Base-by-base conservation (phyloP, 2,329 filamentous ascomycete genomes). In the Lecanicillium sp. region DNA sequence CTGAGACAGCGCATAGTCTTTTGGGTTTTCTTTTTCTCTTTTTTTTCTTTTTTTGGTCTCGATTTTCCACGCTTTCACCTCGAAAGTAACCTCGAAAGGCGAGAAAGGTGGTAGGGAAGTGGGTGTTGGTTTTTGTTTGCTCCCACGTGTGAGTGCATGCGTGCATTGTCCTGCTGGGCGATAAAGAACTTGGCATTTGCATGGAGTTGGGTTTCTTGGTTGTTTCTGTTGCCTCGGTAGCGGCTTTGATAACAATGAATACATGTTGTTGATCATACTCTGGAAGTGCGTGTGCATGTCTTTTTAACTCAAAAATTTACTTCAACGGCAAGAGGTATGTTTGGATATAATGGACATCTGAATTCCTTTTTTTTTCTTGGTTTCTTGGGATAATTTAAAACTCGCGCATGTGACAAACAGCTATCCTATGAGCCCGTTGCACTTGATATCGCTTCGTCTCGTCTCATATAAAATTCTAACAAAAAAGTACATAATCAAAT, bases 21-120 rank as follows among this genome's bases (percentile, higher is more conserved):
- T 30, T 7, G 14, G 8, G 8, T 30, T n/a, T 6, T 30, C 6
- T 30, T 30, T 30, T 15, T 30, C 13, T 30, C 6, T 15, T 30
- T 30, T 22, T 9, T 12, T 34, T 40, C n/a, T 40, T 34, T 34
- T 40, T 19, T 40, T 29, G 14, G 37, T 17, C 12, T 20, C 22
- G 29, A 29, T 33, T 39, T 31, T 32, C 29, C 20, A 29, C 30
- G 36, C 27, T 32, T 33, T 19, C 15, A 5, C 15, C 19, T 17
- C 15, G 12, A 17, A 17, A 12, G 19, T 15, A 14, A n/a, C 31
- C 17, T 32, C 22, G 22, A n/a, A 39, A 4, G 33, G 34, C 28
- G 15, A 16, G 29, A 6, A n/a, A n/a, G 29, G 6, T 31, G 29
- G 7, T 31, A n/a, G 6, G 7, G 29, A 6, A 7, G 5, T 25